Evolutionary conservation across 208 protist species (phyloP).

Genomic region (Wallacemonas sp.): DNA sequence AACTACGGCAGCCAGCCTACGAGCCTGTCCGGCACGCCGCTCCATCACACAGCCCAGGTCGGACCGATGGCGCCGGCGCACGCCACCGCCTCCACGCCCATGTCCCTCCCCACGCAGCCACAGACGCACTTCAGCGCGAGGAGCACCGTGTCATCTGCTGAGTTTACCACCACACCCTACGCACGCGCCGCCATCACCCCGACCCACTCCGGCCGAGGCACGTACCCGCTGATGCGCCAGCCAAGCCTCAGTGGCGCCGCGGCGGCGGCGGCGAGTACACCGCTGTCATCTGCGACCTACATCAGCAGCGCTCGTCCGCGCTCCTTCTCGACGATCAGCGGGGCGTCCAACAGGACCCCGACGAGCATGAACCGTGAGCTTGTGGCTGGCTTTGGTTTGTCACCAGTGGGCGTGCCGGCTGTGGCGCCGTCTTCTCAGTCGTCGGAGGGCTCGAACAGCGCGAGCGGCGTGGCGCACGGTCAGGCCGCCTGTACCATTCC

Average conservation of each 20-base stretch:
- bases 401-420: neutral
- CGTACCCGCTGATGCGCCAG: no score
- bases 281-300: neutral
- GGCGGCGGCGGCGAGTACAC: no score
- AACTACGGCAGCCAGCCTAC: no score
- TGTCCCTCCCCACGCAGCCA: neutral
- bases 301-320: neutral
- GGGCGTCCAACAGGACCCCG: neutral
- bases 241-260: no score
- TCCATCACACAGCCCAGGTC: no score
- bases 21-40: no score
- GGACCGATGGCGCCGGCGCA: neutral
- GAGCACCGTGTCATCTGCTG: no score
- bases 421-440: neutral
- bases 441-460: neutral
- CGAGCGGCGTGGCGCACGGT: neutral
- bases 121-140: no score
- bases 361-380: constrained; percentile 5
- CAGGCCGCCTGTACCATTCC: neutral
- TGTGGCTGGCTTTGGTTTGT: neutral
- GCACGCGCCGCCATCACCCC: no score
- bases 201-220: no score
- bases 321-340: constrained; percentile 6
- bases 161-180: no score
- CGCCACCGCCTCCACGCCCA: neutral